Percentiles rank a stretch among this genome's conserved stretches.
phyloP scores from a whole-genome alignment of 805 yeast species.

The Candida sphagnicola region DNA sequence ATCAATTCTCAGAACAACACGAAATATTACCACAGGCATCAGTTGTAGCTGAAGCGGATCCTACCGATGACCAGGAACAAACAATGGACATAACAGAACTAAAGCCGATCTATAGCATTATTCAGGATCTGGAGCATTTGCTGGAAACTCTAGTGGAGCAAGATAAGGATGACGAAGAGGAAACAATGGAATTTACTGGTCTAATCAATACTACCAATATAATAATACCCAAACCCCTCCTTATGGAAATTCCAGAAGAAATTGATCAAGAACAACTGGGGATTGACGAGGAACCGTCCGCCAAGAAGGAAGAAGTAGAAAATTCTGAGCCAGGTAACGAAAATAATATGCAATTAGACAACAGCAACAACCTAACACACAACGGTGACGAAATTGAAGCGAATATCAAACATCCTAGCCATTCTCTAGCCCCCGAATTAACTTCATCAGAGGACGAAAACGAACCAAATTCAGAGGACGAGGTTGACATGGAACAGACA shows the following conservation, averaged over 20 bases:
- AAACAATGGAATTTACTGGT: conserved; percentile 29
- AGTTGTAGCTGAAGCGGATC: too few relatives aligned
- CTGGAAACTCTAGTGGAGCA: neutral
- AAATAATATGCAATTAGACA: too few relatives aligned
- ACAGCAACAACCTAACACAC: too few relatives aligned
- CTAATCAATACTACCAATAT: conserved; percentile 8
- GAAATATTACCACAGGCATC: too few relatives aligned
- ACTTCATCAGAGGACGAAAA: neutral
- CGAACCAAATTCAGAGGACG: conserved; percentile 6
- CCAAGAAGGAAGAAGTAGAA: neutral
- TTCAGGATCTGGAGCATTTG: neutral
- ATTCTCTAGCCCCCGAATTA: neutral
- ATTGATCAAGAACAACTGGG: too few relatives aligned
- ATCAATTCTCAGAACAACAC: neutral
- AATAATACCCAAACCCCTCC: neutral
- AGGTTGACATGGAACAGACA: conserved; percentile 24
- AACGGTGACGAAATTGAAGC: too few relatives aligned
- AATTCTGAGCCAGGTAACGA: too few relatives aligned
- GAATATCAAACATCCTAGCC: neutral
- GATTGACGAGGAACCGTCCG: too few relatives aligned
- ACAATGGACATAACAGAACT: conserved; percentile 5
- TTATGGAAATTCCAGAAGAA: conserved; percentile 7
- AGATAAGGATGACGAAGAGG: conserved; percentile 14
- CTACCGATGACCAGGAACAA: conserved; percentile 4
- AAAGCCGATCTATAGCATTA: too few relatives aligned